Conservation (phyloP, 2,329 filamentous ascomycete genomes). For the Talaromyces sp. region DNA sequence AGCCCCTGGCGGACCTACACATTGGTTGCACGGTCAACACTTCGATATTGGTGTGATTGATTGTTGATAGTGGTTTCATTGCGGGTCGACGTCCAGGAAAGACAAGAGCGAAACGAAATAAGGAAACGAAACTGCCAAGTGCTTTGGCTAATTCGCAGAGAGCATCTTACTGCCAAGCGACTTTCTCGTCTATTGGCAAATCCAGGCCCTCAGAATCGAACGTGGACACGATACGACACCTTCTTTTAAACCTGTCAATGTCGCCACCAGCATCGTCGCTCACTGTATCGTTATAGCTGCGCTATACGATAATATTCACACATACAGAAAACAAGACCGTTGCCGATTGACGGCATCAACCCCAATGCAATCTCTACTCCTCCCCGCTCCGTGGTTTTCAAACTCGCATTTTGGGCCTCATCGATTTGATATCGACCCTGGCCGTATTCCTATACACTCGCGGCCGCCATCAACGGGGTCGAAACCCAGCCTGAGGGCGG, state of each 20-base stretch:
- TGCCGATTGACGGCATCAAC: slow-evolving; percentile 8
- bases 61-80: background rate
- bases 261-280: slow-evolving; percentile 1
- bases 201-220: background rate
- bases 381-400: slow-evolving; percentile 32
- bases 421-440: slow-evolving; percentile 28
- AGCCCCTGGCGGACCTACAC: slow-evolving; percentile 9
- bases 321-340: background rate
- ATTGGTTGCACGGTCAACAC: slow-evolving; percentile 11
- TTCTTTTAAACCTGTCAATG: background rate
- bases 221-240: background rate
- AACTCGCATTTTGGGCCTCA: slow-evolving; percentile 30
- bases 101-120: background rate
- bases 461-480: slow-evolving; percentile 31
- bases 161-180: background rate
- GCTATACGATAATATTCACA: slow-evolving; percentile 6
- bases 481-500: slow-evolving; percentile 33
- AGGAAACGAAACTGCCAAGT: background rate
- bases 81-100: background rate
- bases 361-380: slow-evolving; percentile 38
- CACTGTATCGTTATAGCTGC: slow-evolving; percentile 6
- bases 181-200: background rate
- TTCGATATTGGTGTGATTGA: slow-evolving; percentile 5
- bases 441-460: slow-evolving; percentile 28
- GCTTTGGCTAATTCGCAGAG: background rate